Conservation (phyloP, 78 protist species). For the slime mould (Dictyostelium discoideum) region DNA sequence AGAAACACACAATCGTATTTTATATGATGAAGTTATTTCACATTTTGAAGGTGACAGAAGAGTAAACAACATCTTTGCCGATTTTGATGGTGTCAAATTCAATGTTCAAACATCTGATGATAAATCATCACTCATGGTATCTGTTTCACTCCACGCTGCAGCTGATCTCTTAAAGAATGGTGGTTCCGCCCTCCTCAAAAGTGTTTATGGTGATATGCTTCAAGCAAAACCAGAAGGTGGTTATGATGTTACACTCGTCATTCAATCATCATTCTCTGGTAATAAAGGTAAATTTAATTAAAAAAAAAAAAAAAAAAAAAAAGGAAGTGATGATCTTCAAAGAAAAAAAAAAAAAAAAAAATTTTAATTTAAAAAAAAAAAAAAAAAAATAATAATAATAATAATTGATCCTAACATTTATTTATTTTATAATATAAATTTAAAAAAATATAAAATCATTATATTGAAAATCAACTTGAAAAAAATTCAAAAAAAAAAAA, state of each 20-base stretch:
- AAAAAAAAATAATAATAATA: not conserved
- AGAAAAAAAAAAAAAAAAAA: not conserved
- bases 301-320: not conserved
- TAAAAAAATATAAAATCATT: not conserved
- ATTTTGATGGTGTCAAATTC: conserved; percentile 90
- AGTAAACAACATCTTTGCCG: conserved; percentile 69
- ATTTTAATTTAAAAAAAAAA: not conserved
- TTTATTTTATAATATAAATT: too few species aligned
- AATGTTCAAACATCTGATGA: conserved; percentile 56
- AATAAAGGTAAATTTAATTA: conserved; percentile 34
- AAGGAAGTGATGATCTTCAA: not conserved
- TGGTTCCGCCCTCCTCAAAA: conserved; percentile 31
- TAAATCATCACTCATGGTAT: conserved; percentile 31
- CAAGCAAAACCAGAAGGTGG: conserved; percentile 76
- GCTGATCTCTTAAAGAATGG: conserved; percentile 70
- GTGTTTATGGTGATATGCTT: conserved; percentile 73
- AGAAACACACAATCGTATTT: conserved; percentile 43
- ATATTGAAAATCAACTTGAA: not conserved
- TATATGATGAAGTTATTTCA: conserved; percentile 59
- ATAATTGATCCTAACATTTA: not conserved
- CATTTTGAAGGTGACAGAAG: conserved; percentile 34
- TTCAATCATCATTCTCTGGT: conserved; percentile 47
- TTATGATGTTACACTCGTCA: conserved; percentile 60
- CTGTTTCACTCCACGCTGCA: conserved; percentile 62
- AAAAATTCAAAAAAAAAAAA: not conserved